Base-by-base conservation (phyloP, 2,329 filamentous ascomycete genomes). In the Metarhizium sp. region DNA sequence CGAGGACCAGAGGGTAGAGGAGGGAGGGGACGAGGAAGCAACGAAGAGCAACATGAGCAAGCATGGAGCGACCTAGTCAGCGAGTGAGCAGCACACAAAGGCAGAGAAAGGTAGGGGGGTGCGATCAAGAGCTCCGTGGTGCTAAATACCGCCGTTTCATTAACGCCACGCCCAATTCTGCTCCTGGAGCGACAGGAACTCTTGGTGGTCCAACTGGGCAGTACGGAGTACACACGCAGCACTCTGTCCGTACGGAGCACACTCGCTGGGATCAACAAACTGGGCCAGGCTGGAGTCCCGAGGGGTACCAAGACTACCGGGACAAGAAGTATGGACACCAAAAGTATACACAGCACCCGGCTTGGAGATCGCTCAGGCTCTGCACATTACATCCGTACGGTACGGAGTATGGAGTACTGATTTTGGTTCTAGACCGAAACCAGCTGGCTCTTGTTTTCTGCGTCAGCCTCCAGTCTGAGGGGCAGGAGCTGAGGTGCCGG, bases 51-150 rank as follows among this genome's bases (percentile, higher is more conserved):
- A 30, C 45, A 50, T 13, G 34, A 36, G 51, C 46, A 51, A 36
- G 55, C 6, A 47, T 40, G 49, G 34, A 55, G 52, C 43, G 45
- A 38, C 16, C 50, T 50, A 50, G 45, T 20, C 43, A 46, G 42
- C 47, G 51, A 48, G 45, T 16, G 45, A 48, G 45, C 45, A 48
- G 45, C 45, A 48, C 45, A 30, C 48, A 32, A 56, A 53, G 40
- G 32, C 32, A 43, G 25, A 43, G 55, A 43, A 52, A 50, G 42
- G 45, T 45, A 49, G 49, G 50, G 36, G 54, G 49, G 54, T 43
- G 42, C n/a, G 34, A n/a, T 36, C 40, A 32, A n/a, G 45, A 48
- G 45, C 45, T 48, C 45, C 45, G 18, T 48, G 45, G 11, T 48
- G 32, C 30, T 51, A 2, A 51, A 40, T 25, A 20, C 43, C 25